Evolutionary conservation across 345 rosid species (phyloP).

Genomic region (Ceriops tagal): DNA sequence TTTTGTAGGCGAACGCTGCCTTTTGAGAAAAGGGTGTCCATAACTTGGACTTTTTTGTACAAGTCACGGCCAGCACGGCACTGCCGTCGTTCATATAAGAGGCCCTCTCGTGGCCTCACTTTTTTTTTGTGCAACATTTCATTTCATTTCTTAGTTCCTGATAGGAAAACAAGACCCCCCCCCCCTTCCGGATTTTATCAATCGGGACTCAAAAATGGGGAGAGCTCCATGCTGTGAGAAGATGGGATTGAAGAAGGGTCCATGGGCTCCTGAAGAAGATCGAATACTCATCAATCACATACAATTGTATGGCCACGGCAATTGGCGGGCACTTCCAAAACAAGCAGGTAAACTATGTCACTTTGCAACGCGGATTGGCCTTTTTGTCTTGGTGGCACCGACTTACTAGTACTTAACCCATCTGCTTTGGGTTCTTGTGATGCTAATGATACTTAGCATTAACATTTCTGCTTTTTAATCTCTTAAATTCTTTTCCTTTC

Average conservation of each 20-base stretch:
- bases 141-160: neutral
- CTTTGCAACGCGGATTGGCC: no score
- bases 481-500: neutral
- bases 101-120: neutral
- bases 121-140: neutral
- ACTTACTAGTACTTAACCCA: no score
- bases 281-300: constrained; percentile 46
- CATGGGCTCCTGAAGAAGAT: constrained; percentile 75
- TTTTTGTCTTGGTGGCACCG: neutral
- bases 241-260: constrained; percentile 76
- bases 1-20: neutral
- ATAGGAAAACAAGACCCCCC: neutral
- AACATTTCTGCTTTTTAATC: neutral
- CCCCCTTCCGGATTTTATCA: no score
- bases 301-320: constrained; percentile 53
- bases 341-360: constrained; percentile 44
- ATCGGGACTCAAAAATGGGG: constrained; percentile 39
- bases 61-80: neutral
- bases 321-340: constrained; percentile 81
- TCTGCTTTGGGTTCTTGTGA: neutral
- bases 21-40: neutral
- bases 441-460: neutral
- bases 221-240: constrained; percentile 84
- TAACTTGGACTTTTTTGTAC: neutral
- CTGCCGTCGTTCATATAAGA: neutral